Evolutionary conservation across 805 yeast species (phyloP), one percentile per base, ranked within the genome.

Genomic region (Kluyveromyces aestuarii): DNA sequence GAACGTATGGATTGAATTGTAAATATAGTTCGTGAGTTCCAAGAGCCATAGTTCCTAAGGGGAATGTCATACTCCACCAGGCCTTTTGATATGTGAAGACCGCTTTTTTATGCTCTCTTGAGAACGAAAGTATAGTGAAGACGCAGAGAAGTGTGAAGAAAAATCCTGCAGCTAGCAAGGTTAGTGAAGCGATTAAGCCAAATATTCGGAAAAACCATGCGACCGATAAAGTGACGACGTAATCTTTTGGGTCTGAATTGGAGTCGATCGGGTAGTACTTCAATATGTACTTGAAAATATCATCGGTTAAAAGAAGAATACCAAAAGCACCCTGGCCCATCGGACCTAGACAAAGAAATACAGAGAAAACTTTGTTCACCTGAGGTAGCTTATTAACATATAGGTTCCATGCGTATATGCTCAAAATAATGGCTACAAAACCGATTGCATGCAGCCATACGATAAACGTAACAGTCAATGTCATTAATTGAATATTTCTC

Each of bases 51-150:
- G 95, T 87, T 2, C 96, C 96, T 56, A 88, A 58, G 4, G 96
- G 96, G 81, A 89, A 89, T 53, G 96, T 85, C 72, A 85, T 77
- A 16, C 89, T 81, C 96, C 96, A 86, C 79, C 80, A 80, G 1
- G 77, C 74, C 53, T 72, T 72, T 27, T 71, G 68, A 68, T 79
- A 81, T 33, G 54, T 48, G 17, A 63, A 64, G 4, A 63, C 58
- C 0, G 73, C 74, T 10, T 37, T 45, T 17, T 37, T 37, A 14
- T 37, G 37, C 1, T 36, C 36, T 4, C 44, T 41, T 2, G 51
- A 49, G 43, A 56, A 56, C 6, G 64, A 55, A 1, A 51, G 17
- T 4, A 61, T 47, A 6, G 72, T 60, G 1, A 66, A 42, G 2
- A 72, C 39, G 1, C 80, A 74, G 9, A 74, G 57, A 16, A 73